Conservation (phyloP, 2,329 filamentous ascomycete species). For the Phialocephala sp. region DNA sequence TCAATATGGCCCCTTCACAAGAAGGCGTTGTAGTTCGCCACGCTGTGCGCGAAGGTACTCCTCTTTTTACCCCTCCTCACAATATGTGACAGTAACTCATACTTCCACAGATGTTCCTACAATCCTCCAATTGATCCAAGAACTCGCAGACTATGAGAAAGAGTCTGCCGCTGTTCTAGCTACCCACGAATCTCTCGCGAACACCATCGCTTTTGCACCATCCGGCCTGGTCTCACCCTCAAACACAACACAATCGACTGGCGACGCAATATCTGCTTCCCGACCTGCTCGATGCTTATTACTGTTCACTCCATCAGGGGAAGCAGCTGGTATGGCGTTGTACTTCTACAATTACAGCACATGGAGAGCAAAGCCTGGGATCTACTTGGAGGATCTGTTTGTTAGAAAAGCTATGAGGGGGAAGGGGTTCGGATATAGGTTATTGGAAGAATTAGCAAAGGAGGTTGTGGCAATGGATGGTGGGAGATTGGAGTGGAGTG, state of each 20-base stretch:
- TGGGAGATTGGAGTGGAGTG: constrained; percentile 84
- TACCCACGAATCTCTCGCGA: constrained; percentile 72
- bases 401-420: constrained; percentile 74
- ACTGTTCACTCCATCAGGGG: constrained; percentile 55
- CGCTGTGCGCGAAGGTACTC: constrained; percentile 62
- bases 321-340: constrained; percentile 76
- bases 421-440: constrained; percentile 77
- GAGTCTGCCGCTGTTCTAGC: constrained; percentile 72
- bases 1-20: constrained; percentile 31
- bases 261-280: constrained; percentile 58
- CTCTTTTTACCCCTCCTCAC: constrained; percentile 13
- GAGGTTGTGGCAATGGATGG: constrained; percentile 77
- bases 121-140: constrained; percentile 84
- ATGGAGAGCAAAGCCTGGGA: constrained; percentile 84
- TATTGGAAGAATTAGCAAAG: constrained; percentile 79
- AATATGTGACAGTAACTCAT: constrained; percentile 15
- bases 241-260: constrained; percentile 27
- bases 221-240: constrained; percentile 45
- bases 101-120: constrained; percentile 69
- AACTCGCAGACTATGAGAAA: constrained; percentile 88
- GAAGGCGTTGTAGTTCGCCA: constrained; percentile 53
- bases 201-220: constrained; percentile 79
- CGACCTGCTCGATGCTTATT: constrained; percentile 80
- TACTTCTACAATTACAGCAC: constrained; percentile 98
- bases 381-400: constrained; percentile 95